Conservation (phyloP, 257 asterid species). For the Petunia axillaris region DNA sequence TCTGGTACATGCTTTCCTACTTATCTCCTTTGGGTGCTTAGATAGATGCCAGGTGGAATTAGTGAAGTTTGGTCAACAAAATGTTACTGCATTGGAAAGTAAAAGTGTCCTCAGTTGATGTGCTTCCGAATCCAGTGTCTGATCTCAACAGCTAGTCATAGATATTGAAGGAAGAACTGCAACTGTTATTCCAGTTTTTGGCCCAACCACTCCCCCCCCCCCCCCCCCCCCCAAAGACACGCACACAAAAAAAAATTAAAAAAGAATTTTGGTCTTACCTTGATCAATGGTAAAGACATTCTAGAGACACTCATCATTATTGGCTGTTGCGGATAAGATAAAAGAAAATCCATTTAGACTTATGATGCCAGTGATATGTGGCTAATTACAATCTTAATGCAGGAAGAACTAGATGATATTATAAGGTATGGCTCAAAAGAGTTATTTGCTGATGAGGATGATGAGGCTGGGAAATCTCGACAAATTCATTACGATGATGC, state of each 20-base stretch:
- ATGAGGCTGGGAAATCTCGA: slow-evolving; percentile 86
- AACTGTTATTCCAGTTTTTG: background rate
- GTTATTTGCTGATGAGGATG: slow-evolving; percentile 93
- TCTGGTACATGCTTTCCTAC: background rate
- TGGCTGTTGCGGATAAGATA: background rate
- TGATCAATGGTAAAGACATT: background rate
- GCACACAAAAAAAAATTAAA: background rate
- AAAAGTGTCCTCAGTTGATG: background rate
- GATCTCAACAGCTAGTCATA: background rate
- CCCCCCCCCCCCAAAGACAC: background rate
- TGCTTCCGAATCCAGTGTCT: background rate
- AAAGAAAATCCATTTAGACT: background rate
- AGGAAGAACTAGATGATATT: slow-evolving; percentile 98
- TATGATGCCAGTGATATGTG: background rate
- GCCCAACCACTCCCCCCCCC: background rate
- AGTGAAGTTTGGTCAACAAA: background rate
- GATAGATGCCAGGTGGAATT: background rate
- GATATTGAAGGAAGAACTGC: background rate
- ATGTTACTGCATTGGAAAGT: background rate
- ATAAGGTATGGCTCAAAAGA: slow-evolving; percentile 95
- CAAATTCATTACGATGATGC: slow-evolving; percentile 97
- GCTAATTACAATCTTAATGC: slow-evolving; percentile 33
- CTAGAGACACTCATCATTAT: background rate
- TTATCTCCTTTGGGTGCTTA: background rate
- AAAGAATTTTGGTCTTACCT: background rate